Evolutionary conservation across 129 eudicot genomes (phyloP).

Genomic region (Sambucus nigra): DNA sequence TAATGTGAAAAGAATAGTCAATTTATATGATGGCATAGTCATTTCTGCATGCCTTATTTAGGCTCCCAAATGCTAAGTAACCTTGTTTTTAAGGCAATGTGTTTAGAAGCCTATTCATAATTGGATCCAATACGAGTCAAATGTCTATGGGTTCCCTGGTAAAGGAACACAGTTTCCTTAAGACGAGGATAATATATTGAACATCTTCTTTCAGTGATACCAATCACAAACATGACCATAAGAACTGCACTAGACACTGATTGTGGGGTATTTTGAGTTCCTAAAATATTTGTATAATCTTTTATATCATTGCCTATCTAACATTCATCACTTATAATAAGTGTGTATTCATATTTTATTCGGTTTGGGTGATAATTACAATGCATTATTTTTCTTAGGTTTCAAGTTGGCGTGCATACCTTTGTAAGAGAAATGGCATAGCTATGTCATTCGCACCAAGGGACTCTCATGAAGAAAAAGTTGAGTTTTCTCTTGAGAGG

Average conservation of each 20-base stretch:
- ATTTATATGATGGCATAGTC: too few species aligned
- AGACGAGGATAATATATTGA: conserved; percentile 90
- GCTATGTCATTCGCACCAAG: conserved; percentile 94
- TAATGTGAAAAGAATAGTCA: too few species aligned
- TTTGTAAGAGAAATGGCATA: conserved; percentile 80
- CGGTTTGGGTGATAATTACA: not conserved
- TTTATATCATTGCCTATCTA: not conserved
- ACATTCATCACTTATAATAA: not conserved
- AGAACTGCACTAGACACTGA: conserved; percentile 96
- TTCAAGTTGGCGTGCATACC: conserved; percentile 98
- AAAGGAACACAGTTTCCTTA: conserved; percentile 99
- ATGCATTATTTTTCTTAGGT: conserved; percentile 34
- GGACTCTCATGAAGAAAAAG: not conserved
- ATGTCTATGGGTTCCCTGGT: conserved; percentile 94
- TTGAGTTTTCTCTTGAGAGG: conserved; percentile 2
- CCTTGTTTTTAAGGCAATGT: conserved; percentile 93
- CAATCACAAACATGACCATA: conserved; percentile 73
- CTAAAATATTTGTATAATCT: conserved; percentile 8
- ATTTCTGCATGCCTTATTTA: conserved; percentile 94
- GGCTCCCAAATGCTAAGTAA: conserved; percentile 86
- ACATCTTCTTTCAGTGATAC: conserved; percentile 86
- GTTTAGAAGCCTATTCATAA: conserved; percentile 98
- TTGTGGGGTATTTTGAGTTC: conserved; percentile 76
- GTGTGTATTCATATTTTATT: not conserved
- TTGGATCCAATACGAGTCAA: conserved; percentile 91